Base-by-base conservation (phyloP, 1,284 basidiomycete genomes). In the Ceratobasidium theobromae region DNA sequence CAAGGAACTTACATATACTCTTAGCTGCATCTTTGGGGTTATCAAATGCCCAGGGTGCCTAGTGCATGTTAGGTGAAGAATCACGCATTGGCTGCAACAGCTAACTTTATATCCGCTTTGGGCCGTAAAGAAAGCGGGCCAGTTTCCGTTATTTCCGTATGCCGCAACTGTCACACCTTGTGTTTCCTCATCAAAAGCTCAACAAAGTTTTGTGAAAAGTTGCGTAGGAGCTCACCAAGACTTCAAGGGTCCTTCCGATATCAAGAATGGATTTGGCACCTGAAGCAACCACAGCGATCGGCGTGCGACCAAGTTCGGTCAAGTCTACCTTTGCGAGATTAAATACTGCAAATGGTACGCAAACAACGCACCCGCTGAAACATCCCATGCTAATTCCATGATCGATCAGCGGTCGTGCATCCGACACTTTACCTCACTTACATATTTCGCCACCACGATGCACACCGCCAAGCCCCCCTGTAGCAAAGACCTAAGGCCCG, bases 191-290 rank as follows among this genome's bases (percentile, higher is more conserved):
- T 54, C 4, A 8, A 30, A 11, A 41, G 33, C 35, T 35, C 9
- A 23, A 30, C 28, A 48, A 23, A 21, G 8, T 11, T 21, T 45
- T 11, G 9, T 21, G 43, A 9, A 45, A 4, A 55, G 5, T 14
- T 53, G 8, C 9, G 16, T 41, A 33, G 12, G 1, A 30, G 71
- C 82, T 60, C 70, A 91, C 90, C 70, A 99, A 84, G 73, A 95
- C 96, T 78, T 99, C 97, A 46, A 99, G 81, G 8, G 97, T 98
- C 72, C 80, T 74, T 64, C 91, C 91, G 69, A 99, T 95, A 76
- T 98, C 96, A 57, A 99, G 78, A 70, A 99, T 98, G 0, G 91
- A 95, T 75, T 99, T 99, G 35, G 93, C 88, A 2, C 97, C 97
- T 1, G 95, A 91, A 43, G 95, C 97, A 23, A 99, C 88, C 40